phyloP scores from a whole-genome alignment of 371 early-diverging fungal genomes.

The Mucor saturninus region DNA sequence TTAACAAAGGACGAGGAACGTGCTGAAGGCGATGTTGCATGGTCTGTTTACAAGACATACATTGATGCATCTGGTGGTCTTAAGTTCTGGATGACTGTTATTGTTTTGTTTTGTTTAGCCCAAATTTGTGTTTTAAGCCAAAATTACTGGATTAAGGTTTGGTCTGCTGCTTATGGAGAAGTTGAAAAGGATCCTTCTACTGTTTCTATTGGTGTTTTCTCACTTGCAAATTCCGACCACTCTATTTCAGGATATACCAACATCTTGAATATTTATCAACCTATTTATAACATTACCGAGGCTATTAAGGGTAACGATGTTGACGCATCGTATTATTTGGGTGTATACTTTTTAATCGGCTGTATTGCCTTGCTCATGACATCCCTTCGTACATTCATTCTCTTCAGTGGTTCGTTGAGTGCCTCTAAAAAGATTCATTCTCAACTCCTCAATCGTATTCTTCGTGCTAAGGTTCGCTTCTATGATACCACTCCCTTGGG shows the following conservation, averaged over 20 bases:
- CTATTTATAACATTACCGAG: not conserved
- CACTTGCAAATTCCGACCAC: not conserved
- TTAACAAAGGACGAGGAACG: constrained; percentile 71
- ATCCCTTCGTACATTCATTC: constrained; percentile 43
- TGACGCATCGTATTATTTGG: constrained; percentile 55
- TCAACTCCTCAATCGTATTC: constrained; percentile 63
- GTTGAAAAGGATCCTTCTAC: constrained; percentile 5
- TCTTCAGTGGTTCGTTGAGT: constrained; percentile 51
- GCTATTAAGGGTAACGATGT: constrained; percentile 9
- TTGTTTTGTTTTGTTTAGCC: constrained; percentile 56
- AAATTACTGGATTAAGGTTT: constrained; percentile 69
- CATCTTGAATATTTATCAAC: constrained; percentile 2
- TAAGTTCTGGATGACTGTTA: constrained; percentile 53
- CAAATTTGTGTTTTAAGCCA: constrained; percentile 55
- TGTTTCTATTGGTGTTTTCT: constrained; percentile 6
- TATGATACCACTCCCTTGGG: constrained; percentile 89
- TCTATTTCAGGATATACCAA: constrained; percentile 12
- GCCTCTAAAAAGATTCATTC: constrained; percentile 61
- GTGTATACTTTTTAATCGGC: constrained; percentile 60
- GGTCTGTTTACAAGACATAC: constrained; percentile 66
- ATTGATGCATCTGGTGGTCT: constrained; percentile 69
- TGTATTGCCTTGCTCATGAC: constrained; percentile 46
- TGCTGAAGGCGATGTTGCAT: constrained; percentile 66
- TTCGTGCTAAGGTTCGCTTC: constrained; percentile 78
- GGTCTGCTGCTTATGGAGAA: constrained; percentile 47